phyloP scores from a whole-genome alignment of 164 flowering plant genomes.

The Protea cynaroides region DNA sequence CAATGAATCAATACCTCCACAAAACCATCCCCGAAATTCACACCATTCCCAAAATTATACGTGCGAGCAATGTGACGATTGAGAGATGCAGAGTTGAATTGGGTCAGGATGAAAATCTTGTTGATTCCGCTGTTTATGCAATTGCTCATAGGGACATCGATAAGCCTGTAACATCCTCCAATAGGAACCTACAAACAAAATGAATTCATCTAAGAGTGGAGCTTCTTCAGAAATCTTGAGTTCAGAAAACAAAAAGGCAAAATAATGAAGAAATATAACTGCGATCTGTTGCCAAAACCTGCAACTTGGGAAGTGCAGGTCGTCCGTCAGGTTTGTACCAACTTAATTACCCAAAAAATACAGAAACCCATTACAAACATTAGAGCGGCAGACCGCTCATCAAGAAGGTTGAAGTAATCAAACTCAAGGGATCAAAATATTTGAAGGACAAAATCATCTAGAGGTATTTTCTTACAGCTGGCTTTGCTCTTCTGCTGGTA shows the following conservation, averaged over 20 bases:
- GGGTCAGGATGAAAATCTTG: constrained; percentile 86
- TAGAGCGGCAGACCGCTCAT: no score
- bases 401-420: background rate
- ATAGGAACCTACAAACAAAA: constrained; percentile 62
- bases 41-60: constrained; percentile 67
- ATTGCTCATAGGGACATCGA: constrained; percentile 98
- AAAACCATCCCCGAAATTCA: constrained; percentile 87
- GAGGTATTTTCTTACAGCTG: constrained; percentile 61
- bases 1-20: constrained; percentile 58
- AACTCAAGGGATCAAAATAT: background rate
- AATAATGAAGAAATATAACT: no score
- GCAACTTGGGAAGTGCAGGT: no score
- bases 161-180: constrained; percentile 90
- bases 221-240: background rate
- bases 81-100: constrained; percentile 85
- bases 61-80: constrained; percentile 83
- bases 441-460: background rate
- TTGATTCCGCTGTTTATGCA: constrained; percentile 90
- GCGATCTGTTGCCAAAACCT: background rate
- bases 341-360: no score
- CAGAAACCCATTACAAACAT: no score
- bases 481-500: constrained; percentile 70
- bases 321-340: no score
- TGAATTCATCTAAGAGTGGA: background rate
- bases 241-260: background rate